Evolutionary conservation across 148 eudicot genomes (phyloP).

Genomic region (Vaccinium macrocarpon): DNA sequence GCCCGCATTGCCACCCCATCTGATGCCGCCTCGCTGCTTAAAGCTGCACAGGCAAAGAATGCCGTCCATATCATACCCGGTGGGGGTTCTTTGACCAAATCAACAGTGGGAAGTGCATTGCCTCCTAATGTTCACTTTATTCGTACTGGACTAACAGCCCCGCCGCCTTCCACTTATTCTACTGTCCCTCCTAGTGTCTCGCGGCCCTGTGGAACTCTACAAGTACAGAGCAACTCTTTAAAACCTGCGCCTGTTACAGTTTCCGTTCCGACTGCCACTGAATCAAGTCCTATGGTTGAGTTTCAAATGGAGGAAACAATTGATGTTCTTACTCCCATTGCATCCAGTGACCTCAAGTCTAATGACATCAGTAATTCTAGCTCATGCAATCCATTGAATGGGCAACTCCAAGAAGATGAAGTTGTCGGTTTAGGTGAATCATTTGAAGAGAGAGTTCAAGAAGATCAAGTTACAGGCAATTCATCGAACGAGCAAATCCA

Average conservation of each 20-base stretch:
- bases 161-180: conserved; percentile 27
- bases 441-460: conserved; percentile 23
- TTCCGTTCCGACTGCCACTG: conserved; percentile 16
- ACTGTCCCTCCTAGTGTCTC: conserved; percentile 25
- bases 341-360: conserved; percentile 14
- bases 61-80: conserved; percentile 52
- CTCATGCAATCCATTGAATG: conserved; percentile 14
- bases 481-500: conserved; percentile 16
- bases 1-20: conserved; percentile 75
- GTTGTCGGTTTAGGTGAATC: conserved; percentile 17
- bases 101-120: conserved; percentile 35
- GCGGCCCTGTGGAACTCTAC: conserved; percentile 33
- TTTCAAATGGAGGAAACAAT: background rate
- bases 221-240: conserved; percentile 28
- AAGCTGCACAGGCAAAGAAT: conserved; percentile 67
- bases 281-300: conserved; percentile 11
- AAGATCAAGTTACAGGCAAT: conserved; percentile 16
- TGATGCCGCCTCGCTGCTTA: conserved; percentile 55
- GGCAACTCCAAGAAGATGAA: conserved; percentile 19
- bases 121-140: conserved; percentile 67
- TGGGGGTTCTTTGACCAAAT: conserved; percentile 35
- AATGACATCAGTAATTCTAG: conserved; percentile 7
- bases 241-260: conserved; percentile 31
- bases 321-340: conserved; percentile 8
- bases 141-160: conserved; percentile 42